A percentile compares a stretch with the other conserved stretches of the same genome.
phyloP scores from a whole-genome alignment of 148 eudicot genomes.

The Vaccinium darrowii region DNA sequence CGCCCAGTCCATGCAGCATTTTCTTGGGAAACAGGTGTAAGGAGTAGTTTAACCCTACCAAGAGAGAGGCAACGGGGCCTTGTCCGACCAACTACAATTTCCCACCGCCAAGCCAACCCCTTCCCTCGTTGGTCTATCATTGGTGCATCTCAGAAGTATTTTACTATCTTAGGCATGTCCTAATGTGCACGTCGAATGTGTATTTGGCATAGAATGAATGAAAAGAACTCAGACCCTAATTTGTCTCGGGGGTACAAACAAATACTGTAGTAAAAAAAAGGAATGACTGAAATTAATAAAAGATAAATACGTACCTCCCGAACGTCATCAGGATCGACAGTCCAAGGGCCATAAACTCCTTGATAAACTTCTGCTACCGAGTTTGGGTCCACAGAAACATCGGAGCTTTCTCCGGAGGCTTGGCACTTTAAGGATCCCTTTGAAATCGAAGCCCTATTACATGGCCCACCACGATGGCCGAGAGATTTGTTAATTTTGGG shows the following conservation, averaged over 20 bases:
- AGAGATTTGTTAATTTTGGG: no score
- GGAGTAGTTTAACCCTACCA: not conserved
- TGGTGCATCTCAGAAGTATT: not conserved
- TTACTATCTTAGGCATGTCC: not conserved
- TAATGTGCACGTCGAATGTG: not conserved
- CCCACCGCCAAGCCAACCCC: not conserved
- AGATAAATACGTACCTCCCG: conserved; percentile 51
- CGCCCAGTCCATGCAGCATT: no score
- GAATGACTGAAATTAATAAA: not conserved
- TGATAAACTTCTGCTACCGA: conserved; percentile 29
- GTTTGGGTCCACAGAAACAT: not conserved
- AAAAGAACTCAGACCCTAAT: not conserved
- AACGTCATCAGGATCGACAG: conserved; percentile 62
- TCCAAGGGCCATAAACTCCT: conserved; percentile 91
- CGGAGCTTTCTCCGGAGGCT: conserved; percentile 18
- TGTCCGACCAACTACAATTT: not conserved
- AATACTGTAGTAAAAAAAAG: not conserved
- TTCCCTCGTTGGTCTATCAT: not conserved
- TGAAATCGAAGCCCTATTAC: not conserved
- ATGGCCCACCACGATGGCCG: not conserved
- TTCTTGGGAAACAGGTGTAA: no score
- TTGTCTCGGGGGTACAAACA: not conserved
- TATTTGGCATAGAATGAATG: not conserved
- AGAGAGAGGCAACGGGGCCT: not conserved
- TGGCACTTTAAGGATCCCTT: conserved; percentile 22